Percentiles rank a stretch among this genome's conserved stretches.
Conservation (phyloP, 331 rosid species). For the Dryas integrifolia region DNA sequence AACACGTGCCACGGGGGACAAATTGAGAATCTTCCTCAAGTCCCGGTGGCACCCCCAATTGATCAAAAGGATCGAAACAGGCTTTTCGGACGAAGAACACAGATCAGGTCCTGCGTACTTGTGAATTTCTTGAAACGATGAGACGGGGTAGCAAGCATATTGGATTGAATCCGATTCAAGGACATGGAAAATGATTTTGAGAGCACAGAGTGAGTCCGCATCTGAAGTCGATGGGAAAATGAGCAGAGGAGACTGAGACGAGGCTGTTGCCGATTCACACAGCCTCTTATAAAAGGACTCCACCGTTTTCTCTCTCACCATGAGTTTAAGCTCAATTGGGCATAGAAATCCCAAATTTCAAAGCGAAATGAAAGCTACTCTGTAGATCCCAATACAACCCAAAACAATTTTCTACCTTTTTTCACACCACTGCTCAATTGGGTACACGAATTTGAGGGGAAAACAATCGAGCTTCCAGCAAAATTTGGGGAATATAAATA, state of each 20-base stretch:
- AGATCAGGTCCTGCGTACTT: constrained; percentile 45
- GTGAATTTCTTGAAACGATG: constrained; percentile 78
- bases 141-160: constrained; percentile 79
- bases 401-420: background rate
- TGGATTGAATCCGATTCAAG: constrained; percentile 77
- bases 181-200: constrained; percentile 65
- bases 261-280: constrained; percentile 46
- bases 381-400: constrained; percentile 5
- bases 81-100: constrained; percentile 36
- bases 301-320: constrained; percentile 67
- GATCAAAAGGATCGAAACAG: constrained; percentile 56
- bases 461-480: too few species aligned
- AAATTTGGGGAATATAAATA: too few species aligned
- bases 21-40: constrained; percentile 39
- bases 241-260: constrained; percentile 59
- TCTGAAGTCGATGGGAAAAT: constrained; percentile 96
- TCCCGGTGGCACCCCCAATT: constrained; percentile 93
- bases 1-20: constrained; percentile 47
- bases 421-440: background rate
- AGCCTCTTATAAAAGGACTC: constrained; percentile 68
- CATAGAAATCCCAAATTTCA: background rate
- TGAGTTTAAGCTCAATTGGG: constrained; percentile 33
- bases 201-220: constrained; percentile 78
- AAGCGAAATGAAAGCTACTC: background rate
- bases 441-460: background rate